Evolutionary conservation across 2,329 filamentous ascomycete species (phyloP).

Genomic region (Aspergillus fructus): DNA sequence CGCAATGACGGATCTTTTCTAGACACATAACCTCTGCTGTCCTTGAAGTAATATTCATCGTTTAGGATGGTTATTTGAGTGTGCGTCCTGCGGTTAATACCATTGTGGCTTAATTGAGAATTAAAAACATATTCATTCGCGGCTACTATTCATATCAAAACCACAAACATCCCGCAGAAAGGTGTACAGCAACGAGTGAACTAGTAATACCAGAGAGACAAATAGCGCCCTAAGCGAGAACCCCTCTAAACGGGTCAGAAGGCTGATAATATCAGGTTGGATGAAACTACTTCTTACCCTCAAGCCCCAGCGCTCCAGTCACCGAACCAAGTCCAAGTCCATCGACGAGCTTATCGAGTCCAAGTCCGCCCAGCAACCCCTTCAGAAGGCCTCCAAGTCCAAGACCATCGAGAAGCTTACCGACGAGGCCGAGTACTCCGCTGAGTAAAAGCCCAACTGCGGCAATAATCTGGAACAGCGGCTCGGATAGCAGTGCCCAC

Average conservation of each 20-base stretch:
- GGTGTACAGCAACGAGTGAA: background rate
- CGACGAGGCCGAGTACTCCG: constrained; percentile 82
- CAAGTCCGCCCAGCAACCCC: constrained; percentile 71
- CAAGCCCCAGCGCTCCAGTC: constrained; percentile 38
- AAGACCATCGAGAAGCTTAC: constrained; percentile 73
- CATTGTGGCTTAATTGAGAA: background rate
- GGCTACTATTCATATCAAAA: background rate
- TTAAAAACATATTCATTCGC: background rate
- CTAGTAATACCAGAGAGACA: background rate
- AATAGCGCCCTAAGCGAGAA: background rate
- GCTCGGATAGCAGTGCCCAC: constrained; percentile 71
- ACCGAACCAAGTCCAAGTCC: constrained; percentile 52
- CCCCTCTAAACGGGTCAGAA: background rate
- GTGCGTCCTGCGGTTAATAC: too few relatives aligned
- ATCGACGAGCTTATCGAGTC: constrained; percentile 56
- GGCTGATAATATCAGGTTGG: background rate
- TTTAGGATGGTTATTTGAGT: too few relatives aligned
- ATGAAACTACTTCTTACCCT: constrained; percentile 49
- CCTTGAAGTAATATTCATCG: too few relatives aligned
- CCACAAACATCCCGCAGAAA: background rate
- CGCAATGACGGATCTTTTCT: too few relatives aligned
- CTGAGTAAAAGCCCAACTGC: constrained; percentile 79
- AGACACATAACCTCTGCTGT: too few relatives aligned
- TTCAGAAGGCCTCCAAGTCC: constrained; percentile 80
- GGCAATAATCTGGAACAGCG: constrained; percentile 87